Evolutionary conservation across 2,329 filamentous ascomycete genomes (phyloP), one percentile per base, ranked within the genome.

Genomic region (Xylariaceae sp.): DNA sequence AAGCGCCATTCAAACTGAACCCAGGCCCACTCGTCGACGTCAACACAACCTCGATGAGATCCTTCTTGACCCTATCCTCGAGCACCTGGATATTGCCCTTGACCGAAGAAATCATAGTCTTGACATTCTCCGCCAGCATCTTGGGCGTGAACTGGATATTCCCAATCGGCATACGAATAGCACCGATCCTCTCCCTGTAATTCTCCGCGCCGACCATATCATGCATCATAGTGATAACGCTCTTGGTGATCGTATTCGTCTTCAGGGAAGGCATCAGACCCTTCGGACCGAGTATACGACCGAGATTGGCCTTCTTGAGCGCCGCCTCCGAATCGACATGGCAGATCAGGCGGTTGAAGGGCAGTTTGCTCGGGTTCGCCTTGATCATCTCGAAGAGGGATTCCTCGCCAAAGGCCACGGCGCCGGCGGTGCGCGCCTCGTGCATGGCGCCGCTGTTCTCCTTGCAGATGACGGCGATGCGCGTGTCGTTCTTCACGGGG

Each of bases 181-280:
- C 91, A 14, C 92, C 95, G 64, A 87, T 76, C 65, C 89, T 84
- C 79, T 99, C 95, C 71, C 92, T 87, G 78, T 96, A 99, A 66
- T 93, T 87, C 50, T 88, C 90, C 51, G 88, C 91, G 60, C 94
- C 92, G 12, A 92, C 86, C 75, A 96, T 87, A 65, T 94, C 91
- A 68, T 84, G 85, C 69, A 99, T 90, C 29, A 87, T 83, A n/a
- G 80, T 75, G 51, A 83, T 83, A 14, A 96, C 84, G 71, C 96
- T 89, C 70, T 84, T 88, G 21, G 96, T 92, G 53, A 99, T 90
- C 0, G 95, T 98, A 63, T 92, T 92, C 61, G 86, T 86, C 81
- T 96, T 96, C 58, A 84, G 78, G 73, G 86, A 96, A 5, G 95
- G 95, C 95, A 99, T 98, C 70, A 99, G 76, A 2, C 93, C 93